Evolutionary conservation across 306 rosid genomes (phyloP), one percentile per base, ranked within the genome.

Genomic region (Acacia crassicarpa): DNA sequence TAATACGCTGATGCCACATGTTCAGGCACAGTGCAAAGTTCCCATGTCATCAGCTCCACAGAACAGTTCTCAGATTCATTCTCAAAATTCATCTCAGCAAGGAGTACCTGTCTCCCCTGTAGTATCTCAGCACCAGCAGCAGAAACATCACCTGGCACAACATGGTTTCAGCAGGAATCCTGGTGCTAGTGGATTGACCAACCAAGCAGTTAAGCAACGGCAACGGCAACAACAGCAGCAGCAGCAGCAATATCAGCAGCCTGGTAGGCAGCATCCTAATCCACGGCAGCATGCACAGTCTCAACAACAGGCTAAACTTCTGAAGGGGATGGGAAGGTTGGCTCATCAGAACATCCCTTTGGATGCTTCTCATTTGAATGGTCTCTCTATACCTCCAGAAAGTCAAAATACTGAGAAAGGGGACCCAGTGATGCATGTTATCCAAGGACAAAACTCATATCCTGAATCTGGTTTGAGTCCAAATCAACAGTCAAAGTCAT

Each of bases 221-320:
- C 99, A 88, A 68, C 87, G 95, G 8, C 97, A 81, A 76, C 85
- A 85, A 71, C 97, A 92, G 76, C 95, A 89, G 74, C 97, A 92
- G 76, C 95, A 89, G 74, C 91, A 85, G 80, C 98, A 89, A 72
- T 90, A 87, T 87, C 97, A 88, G 61, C 98, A 91, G 80, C 75
- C 98, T 76, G 88, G 90, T 67, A 90, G 99, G 88, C 97, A 92
- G 84, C 99, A 96, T 84, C 98, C 97, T 80, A 94, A 86, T 83
- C 97, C 91, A 83, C 88, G 92, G 75, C 97, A 87, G 81, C 91
- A 83, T 80, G 81, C 72, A 38, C 95, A 91, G 81, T 78, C 98
- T 84, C 99, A 90, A 59, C 98, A 91, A 84, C 99, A 86, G 69
- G 89, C 91, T 67, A 94, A 96, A 80, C 82, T 83, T 82, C 75